These are phyloP conservation scores for Phytophthora foliorum DNA, from an alignment of 352 stramenopile species.

Conservation along the genomic window DNA sequence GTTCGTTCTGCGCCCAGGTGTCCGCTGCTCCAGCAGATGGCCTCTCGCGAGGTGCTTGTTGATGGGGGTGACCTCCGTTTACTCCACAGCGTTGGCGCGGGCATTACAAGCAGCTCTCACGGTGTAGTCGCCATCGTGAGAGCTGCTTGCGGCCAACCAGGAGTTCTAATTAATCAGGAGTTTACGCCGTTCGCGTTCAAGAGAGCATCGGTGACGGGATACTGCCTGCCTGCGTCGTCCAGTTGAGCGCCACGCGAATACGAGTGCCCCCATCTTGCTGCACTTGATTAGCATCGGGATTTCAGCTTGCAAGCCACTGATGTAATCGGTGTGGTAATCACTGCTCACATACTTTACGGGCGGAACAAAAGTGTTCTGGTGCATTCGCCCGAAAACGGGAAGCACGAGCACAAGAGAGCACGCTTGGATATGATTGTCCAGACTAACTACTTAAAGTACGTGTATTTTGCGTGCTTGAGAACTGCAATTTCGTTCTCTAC, in stretches of 20 bases:
- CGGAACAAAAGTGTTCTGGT: slow-evolving; percentile 15
- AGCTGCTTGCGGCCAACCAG: slow-evolving; percentile 26
- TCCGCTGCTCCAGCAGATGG: slow-evolving; percentile 30
- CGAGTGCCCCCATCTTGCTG: slow-evolving; percentile 6
- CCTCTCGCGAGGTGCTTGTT: slow-evolving; percentile 1
- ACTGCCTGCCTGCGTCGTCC: slow-evolving; percentile 10
- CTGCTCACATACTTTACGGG: not conserved
- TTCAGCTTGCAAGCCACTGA: slow-evolving; percentile 15
- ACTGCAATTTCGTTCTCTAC: slow-evolving; percentile 14
- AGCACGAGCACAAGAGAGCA: too few relatives aligned
- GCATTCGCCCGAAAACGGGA: too few relatives aligned
- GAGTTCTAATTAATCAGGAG: slow-evolving; percentile 11
- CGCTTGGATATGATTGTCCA: too few relatives aligned
- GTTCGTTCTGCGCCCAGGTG: slow-evolving; percentile 22
- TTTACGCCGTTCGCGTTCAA: slow-evolving; percentile 20
- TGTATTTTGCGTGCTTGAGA: slow-evolving; percentile 3
- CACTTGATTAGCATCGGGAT: slow-evolving; percentile 16
- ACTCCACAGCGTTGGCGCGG: slow-evolving; percentile 11
- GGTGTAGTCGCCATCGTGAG: not conserved
- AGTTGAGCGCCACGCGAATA: slow-evolving; percentile 9
- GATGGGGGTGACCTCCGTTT: slow-evolving; percentile 21
- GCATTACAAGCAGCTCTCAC: too few relatives aligned
- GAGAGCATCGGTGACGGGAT: slow-evolving; percentile 14
- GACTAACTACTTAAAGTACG: not conserved
- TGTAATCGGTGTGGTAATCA: slow-evolving; percentile 15